Conservation (phyloP, 768 basidiomycete species). For the Pleurotus tuber-regium region DNA sequence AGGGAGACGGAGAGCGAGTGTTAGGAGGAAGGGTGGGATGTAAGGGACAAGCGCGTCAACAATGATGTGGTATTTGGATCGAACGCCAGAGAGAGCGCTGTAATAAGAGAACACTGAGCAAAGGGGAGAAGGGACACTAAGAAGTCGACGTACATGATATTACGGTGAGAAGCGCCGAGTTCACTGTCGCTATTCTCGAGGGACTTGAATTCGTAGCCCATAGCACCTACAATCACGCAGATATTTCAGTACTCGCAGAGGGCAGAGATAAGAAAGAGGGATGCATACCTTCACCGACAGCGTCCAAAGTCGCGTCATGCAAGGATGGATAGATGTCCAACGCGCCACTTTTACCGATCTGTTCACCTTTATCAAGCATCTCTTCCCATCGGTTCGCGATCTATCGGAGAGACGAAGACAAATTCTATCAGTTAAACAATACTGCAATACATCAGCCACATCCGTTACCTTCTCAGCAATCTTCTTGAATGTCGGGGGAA, state of each 20-base stretch:
- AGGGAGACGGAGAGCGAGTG: slow-evolving; percentile 7
- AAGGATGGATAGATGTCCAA: slow-evolving; percentile 10
- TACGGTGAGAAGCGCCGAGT: slow-evolving; percentile 2
- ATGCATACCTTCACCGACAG: slow-evolving; percentile 7
- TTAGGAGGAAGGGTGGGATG: neutral
- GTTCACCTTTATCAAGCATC: neutral
- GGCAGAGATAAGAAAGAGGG: neutral
- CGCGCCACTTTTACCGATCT: slow-evolving; percentile 8
- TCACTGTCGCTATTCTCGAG: slow-evolving; percentile 8
- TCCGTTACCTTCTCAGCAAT: slow-evolving; percentile 12
- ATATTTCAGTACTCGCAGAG: neutral
- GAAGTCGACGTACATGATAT: slow-evolving; percentile 10
- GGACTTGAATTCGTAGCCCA: slow-evolving; percentile 12
- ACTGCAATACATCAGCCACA: too few relatives aligned
- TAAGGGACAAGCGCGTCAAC: neutral
- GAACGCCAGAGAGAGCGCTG: slow-evolving; percentile 1
- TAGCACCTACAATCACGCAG: slow-evolving; percentile 4
- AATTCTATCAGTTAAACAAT: too few relatives aligned
- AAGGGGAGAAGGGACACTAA: neutral
- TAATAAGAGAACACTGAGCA: neutral
- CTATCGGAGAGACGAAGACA: too few relatives aligned
- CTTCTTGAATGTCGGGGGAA: slow-evolving; percentile 7
- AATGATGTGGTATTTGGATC: neutral
- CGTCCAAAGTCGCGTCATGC: slow-evolving; percentile 10
- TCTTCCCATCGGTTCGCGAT: slow-evolving; percentile 11